Percentiles rank a stretch among this genome's conserved stretches.
Conservation (phyloP, 768 basidiomycete species). For the Solioccasus polychromus region DNA sequence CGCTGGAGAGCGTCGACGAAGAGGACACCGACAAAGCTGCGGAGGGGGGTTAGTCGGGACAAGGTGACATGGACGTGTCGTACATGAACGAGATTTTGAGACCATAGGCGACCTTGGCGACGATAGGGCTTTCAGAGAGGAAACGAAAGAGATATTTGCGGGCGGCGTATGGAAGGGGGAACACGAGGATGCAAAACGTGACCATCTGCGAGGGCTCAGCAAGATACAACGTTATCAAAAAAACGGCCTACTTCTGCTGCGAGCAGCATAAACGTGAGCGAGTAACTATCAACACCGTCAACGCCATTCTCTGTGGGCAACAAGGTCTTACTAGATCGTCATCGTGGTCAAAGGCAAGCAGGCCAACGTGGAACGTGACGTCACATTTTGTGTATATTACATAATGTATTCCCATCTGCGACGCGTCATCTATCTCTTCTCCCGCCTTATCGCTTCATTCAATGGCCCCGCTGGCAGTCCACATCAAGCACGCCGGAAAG, state of each 20-base stretch:
- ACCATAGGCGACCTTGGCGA: conserved; percentile 86
- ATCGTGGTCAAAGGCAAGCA: conserved; percentile 26
- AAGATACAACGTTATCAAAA: not conserved
- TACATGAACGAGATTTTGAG: conserved; percentile 95
- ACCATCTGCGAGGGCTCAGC: conserved; percentile 50
- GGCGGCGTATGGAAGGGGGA: conserved; percentile 77
- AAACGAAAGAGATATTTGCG: conserved; percentile 71
- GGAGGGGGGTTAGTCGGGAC: not conserved
- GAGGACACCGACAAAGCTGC: conserved; percentile 78
- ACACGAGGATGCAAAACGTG: conserved; percentile 81
- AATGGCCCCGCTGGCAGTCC: conserved; percentile 74
- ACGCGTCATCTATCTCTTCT: conserved; percentile 20
- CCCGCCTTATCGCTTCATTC: too few species aligned
- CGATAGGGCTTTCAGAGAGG: conserved; percentile 61
- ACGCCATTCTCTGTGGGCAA: too few species aligned
- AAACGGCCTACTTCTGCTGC: conserved; percentile 56
- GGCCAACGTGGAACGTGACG: conserved; percentile 28
- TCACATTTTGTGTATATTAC: conserved; percentile 20
- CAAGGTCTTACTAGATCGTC: conserved; percentile 45
- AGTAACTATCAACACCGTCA: conserved; percentile 49
- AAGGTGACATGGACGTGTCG: conserved; percentile 20
- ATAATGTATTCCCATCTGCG: conserved; percentile 31
- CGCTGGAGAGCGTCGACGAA: conserved; percentile 92
- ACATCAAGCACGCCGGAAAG: conserved; percentile 91
- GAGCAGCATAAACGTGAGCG: conserved; percentile 77